phyloP scores from a whole-genome alignment of 2,329 filamentous ascomycete species.

The Verticillium dahliae region DNA sequence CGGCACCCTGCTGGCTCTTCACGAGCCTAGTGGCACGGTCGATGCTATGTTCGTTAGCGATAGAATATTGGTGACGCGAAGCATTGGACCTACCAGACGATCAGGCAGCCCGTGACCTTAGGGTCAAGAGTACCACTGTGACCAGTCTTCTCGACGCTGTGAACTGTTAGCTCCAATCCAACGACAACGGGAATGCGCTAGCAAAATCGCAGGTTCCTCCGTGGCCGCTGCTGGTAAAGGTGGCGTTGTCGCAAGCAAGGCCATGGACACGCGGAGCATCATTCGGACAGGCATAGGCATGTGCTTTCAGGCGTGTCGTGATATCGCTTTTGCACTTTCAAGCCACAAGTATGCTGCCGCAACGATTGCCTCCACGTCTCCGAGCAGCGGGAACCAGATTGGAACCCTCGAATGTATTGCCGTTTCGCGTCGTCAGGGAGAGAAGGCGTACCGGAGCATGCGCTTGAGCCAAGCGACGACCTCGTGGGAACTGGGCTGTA shows the following conservation, averaged over 20 bases:
- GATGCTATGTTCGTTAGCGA: conserved; percentile 37
- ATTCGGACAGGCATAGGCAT: not conserved
- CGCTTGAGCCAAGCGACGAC: conserved; percentile 99
- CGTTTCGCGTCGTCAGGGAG: not conserved
- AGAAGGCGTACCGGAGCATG: conserved; percentile 67
- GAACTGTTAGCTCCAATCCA: not conserved
- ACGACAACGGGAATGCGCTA: not conserved
- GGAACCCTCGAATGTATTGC: not conserved
- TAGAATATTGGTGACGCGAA: not conserved
- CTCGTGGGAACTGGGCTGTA: conserved; percentile 63
- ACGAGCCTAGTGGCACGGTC: conserved; percentile 95
- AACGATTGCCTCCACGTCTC: not conserved
- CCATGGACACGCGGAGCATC: not conserved
- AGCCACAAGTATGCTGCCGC: not conserved
- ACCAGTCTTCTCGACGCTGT: conserved; percentile 86
- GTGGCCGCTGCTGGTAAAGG: not conserved
- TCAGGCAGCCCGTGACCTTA: conserved; percentile 94
- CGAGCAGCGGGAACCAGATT: not conserved
- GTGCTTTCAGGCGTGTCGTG: not conserved
- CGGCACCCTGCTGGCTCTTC: conserved; percentile 97
- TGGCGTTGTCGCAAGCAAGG: not conserved
- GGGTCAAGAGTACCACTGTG: conserved; percentile 98
- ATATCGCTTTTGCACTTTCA: not conserved
- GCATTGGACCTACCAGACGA: conserved; percentile 56
- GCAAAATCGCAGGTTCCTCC: not conserved